Evolutionary conservation across 176 grass and related monocot genomes (phyloP).

Genomic region (Musa acuminata): DNA sequence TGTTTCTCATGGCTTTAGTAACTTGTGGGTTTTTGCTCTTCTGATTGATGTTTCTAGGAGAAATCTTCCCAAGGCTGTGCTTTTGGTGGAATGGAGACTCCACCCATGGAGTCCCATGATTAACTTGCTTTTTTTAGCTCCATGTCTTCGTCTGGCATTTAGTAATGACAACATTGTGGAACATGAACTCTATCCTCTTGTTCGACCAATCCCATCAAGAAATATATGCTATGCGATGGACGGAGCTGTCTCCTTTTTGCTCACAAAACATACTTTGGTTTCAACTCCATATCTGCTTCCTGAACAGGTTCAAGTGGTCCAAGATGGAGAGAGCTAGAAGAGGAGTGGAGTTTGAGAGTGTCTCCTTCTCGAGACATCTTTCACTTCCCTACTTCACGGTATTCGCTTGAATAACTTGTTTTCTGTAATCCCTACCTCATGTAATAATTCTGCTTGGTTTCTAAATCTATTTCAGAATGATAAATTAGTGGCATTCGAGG

Average conservation of each 20-base stretch:
- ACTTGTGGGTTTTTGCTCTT: no score
- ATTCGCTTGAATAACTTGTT: neutral
- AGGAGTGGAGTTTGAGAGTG: conserved; percentile 51
- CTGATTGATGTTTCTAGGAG: no score
- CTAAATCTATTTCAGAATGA: conserved; percentile 44
- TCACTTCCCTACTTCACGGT: conserved; percentile 46
- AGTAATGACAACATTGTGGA: neutral
- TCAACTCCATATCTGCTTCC: neutral
- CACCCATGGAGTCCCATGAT: no score
- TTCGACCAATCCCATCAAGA: no score
- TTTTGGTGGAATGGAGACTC: no score
- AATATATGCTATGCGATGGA: no score
- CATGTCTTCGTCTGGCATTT: neutral
- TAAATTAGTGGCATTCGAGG: conserved; percentile 17
- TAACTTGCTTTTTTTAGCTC: no score
- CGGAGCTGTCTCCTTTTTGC: neutral
- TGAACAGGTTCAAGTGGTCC: neutral
- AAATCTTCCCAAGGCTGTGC: no score
- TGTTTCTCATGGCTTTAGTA: no score
- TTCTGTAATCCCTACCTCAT: no score
- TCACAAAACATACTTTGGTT: neutral
- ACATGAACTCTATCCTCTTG: neutral
- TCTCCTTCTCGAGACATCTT: conserved; percentile 49
- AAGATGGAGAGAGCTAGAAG: conserved; percentile 56
- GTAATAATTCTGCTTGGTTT: neutral